phyloP scores from a whole-genome alignment of 768 basidiomycete genomes.

The Holtermannia corniformis region DNA sequence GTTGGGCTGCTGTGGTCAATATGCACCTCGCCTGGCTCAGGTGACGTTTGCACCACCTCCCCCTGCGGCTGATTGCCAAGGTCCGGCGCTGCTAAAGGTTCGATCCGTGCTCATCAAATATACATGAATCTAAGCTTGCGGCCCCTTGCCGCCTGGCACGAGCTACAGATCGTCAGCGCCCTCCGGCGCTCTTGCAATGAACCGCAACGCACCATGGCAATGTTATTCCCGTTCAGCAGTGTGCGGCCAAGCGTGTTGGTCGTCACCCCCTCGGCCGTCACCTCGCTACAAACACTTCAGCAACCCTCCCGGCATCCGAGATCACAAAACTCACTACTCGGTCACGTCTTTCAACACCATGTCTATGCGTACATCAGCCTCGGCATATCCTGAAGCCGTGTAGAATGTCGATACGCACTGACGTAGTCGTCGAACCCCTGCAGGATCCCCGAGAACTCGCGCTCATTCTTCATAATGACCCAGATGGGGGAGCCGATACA shows the following conservation, averaged over 20 bases:
- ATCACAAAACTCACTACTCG: slow-evolving; percentile 62
- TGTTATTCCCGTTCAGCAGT: slow-evolving; percentile 47
- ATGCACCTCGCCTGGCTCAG: too few relatives aligned
- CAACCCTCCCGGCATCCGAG: background rate
- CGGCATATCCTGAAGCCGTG: background rate
- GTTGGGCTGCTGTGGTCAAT: too few relatives aligned
- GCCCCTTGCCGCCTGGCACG: slow-evolving; percentile 63
- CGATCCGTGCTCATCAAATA: background rate
- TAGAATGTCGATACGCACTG: slow-evolving; percentile 58
- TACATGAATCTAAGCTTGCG: slow-evolving; percentile 29
- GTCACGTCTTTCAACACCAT: slow-evolving; percentile 76
- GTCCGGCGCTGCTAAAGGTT: too few relatives aligned
- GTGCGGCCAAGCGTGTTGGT: slow-evolving; percentile 68
- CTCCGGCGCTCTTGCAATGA: too few relatives aligned
- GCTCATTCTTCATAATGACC: slow-evolving; percentile 97
- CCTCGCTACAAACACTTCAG: slow-evolving; percentile 54
- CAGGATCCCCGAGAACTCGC: slow-evolving; percentile 90
- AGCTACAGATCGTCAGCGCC: slow-evolving; percentile 46
- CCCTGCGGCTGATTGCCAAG: too few relatives aligned
- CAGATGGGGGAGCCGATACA: slow-evolving; percentile 95
- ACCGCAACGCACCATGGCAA: slow-evolving; percentile 80
- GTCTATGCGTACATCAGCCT: slow-evolving; percentile 15
- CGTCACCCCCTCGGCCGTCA: slow-evolving; percentile 64
- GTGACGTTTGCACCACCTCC: too few relatives aligned
- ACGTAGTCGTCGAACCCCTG: slow-evolving; percentile 98